phyloP scores from a whole-genome alignment of 108 stramenopile species.

The Pseudonitzschia multiseries region DNA sequence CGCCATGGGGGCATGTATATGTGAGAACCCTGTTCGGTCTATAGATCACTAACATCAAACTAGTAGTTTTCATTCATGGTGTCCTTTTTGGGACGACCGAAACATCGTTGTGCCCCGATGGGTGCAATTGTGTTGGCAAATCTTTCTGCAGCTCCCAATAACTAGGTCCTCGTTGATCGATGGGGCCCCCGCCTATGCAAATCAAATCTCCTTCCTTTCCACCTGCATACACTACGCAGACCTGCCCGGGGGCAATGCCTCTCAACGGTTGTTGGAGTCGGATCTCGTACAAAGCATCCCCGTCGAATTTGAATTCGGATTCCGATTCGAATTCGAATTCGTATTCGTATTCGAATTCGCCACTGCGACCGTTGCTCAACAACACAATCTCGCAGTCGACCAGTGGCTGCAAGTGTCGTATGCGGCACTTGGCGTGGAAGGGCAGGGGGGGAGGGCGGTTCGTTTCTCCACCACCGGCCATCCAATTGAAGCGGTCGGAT shows the following conservation, averaged over 20 bases:
- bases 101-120: slow-evolving; percentile 38
- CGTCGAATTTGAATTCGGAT: too few species aligned
- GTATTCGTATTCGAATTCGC: not conserved
- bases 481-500: slow-evolving; percentile 63
- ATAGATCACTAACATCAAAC: too few species aligned
- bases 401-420: slow-evolving; percentile 79
- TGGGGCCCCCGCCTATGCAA: slow-evolving; percentile 82
- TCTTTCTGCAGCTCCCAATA: slow-evolving; percentile 51
- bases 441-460: slow-evolving; percentile 34
- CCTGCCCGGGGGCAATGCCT: slow-evolving; percentile 80
- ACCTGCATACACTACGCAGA: slow-evolving; percentile 61
- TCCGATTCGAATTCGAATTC: too few species aligned
- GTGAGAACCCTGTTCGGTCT: too few species aligned
- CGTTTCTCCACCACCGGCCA: slow-evolving; percentile 24
- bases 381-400: slow-evolving; percentile 54
- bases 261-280: slow-evolving; percentile 63
- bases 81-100: slow-evolving; percentile 2
- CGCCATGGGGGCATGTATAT: too few species aligned
- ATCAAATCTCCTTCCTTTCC: slow-evolving; percentile 56
- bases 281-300: too few species aligned
- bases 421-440: slow-evolving; percentile 54
- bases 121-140: slow-evolving; percentile 39
- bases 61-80: too few species aligned
- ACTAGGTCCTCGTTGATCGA: slow-evolving; percentile 42
- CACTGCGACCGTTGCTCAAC: not conserved